These are phyloP conservation scores for Meyerozyma smithsonii DNA, from an alignment of 1,139 yeast genomes.

Conservation along the genomic window DNA sequence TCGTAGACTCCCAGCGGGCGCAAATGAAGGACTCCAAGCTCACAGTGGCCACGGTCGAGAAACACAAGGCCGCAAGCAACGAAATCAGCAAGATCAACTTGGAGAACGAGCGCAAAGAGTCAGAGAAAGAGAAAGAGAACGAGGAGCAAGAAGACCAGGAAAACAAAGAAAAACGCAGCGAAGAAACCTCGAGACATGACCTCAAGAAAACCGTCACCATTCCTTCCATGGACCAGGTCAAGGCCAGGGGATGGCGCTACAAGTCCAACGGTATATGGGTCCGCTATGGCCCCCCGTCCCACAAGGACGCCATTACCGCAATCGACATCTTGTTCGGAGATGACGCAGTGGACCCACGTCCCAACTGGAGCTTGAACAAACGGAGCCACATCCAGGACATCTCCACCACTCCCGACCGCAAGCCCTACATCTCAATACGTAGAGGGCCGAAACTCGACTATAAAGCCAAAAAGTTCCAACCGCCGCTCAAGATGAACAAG, in stretches of 20 bases:
- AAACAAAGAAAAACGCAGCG: not conserved
- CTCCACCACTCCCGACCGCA: constrained; percentile 15
- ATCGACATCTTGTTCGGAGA: constrained; percentile 67
- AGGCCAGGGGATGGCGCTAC: constrained; percentile 31
- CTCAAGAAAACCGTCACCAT: constrained; percentile 22
- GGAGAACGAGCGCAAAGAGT: constrained; percentile 7
- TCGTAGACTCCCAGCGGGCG: constrained; percentile 9
- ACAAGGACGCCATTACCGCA: constrained; percentile 27
- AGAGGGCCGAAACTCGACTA: constrained; percentile 22
- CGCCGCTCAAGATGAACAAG: constrained; percentile 22
- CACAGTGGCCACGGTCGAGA: constrained; percentile 13
- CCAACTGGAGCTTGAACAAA: constrained; percentile 53
- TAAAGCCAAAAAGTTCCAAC: constrained; percentile 16
- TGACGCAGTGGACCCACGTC: constrained; percentile 74
- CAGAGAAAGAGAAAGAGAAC: constrained; percentile 3
- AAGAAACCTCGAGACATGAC: constrained; percentile 15
- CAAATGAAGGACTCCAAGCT: constrained; percentile 12
- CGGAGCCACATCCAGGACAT: constrained; percentile 21
- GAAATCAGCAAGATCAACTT: constrained; percentile 12
- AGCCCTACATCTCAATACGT: constrained; percentile 29
- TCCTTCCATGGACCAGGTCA: constrained; percentile 29
- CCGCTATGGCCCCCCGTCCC: constrained; percentile 30
- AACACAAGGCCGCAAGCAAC: constrained; percentile 14
- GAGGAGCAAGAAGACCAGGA: not conserved
- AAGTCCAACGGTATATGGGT: constrained; percentile 47